Evolutionary conservation across 768 basidiomycete species (phyloP), one percentile per base, ranked within the genome.

Genomic region (Wakefieldia striispora): DNA sequence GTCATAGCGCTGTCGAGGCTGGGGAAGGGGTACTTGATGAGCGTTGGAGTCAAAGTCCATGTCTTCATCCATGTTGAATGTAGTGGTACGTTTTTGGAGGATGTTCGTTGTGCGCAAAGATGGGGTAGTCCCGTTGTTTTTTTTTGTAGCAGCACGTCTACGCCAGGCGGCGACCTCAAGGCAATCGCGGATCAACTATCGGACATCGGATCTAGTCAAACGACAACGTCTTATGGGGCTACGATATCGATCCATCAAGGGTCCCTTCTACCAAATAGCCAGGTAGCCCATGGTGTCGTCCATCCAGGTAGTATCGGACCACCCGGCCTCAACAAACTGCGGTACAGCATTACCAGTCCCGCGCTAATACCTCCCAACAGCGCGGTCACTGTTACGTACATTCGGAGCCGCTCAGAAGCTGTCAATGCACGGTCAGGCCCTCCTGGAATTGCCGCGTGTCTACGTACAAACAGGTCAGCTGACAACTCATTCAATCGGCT

Each of bases 341-440:
- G 81, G 67, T 84, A 82, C 44, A 84, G 63, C 73, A 90, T 74
- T 51, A 90, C 69, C 61, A 88, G 56, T 24, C 82, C 85, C n/a
- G 85, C 87, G 29, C 85, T 81, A 54, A 82, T 74, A 31, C 88
- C 87, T 21, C 88, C 89, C 31, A 91, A 56, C 51, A 89, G 56
- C 47, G 88, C 88, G 17, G 87, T 86, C 54, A 88, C 51, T 42
- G 81, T 82, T 54, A 91, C 71, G 65, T 89, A 89, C 72, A 77
- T 82, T 67, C 82, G 79, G 59, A 93, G 65, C 58, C 82, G 78
- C 56, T 81, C 78, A 40, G 83, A 78, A 13, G 85, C 75, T 47
- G 84, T 82, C 75, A 90, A 67, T 35, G 85, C 84, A 42, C 88
- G 86, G 54, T 91, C 88, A 49, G 78, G 78, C n/a, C 91, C 90